Conservation (phyloP, 2,329 filamentous ascomycete genomes). For the Colletotrichum sp. region DNA sequence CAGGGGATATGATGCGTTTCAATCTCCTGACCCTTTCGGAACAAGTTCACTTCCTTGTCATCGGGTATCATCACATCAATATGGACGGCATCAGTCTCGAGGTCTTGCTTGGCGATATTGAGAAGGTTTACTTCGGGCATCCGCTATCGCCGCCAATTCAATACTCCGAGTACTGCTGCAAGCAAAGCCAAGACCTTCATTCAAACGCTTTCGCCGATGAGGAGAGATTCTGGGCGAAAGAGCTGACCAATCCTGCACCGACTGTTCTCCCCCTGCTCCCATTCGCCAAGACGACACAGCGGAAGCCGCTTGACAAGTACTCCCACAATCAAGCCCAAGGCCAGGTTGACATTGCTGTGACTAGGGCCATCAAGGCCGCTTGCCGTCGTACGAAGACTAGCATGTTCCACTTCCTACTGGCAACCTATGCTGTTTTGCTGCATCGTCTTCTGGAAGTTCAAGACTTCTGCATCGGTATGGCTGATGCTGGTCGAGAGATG, state of each 20-base stretch:
- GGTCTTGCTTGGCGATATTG: neutral
- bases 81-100: neutral
- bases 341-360: neutral
- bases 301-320: neutral
- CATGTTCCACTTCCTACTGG: conserved; percentile 51
- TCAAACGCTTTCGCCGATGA: neutral
- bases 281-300: neutral
- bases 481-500: conserved; percentile 45
- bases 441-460: conserved; percentile 10
- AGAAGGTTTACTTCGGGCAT: neutral
- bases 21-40: neutral
- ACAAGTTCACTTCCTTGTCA: neutral
- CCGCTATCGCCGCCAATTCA: neutral
- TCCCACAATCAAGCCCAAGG: neutral
- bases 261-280: neutral
- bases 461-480: conserved; percentile 55
- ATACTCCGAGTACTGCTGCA: neutral
- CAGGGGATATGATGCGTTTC: neutral
- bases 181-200: neutral
- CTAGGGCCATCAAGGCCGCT: neutral
- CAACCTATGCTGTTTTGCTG: conserved; percentile 31
- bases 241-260: neutral
- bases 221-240: neutral
- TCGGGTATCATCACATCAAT: neutral
- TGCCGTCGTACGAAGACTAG: conserved; percentile 6